Evolutionary conservation across 2,329 filamentous ascomycete genomes (phyloP).

Genomic region (Beauveria varroae): DNA sequence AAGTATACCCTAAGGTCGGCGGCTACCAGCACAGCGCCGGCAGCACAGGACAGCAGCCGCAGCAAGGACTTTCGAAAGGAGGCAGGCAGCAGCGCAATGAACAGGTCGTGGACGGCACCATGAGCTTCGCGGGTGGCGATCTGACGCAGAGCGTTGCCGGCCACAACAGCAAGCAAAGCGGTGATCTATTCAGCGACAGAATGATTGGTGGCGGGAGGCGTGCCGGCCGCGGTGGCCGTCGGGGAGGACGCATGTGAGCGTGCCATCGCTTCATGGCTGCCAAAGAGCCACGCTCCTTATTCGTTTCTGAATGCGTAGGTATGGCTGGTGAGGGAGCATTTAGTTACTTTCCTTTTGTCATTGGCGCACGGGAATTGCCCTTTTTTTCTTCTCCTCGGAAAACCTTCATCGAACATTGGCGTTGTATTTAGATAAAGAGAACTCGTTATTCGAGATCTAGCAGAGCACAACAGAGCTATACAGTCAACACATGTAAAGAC

Average conservation of each 20-base stretch:
- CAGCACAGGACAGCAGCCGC: slow-evolving; percentile 15
- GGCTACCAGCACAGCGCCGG: slow-evolving; percentile 24
- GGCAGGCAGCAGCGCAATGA: slow-evolving; percentile 23
- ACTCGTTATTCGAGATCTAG: neutral
- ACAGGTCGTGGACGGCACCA: slow-evolving; percentile 43
- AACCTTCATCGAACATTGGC: neutral
- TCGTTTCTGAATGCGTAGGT: neutral
- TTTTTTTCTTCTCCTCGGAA: neutral
- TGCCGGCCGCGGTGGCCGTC: slow-evolving; percentile 16
- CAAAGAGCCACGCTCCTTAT: too few relatives aligned
- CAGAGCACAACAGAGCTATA: neutral
- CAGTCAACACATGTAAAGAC: neutral
- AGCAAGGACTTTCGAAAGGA: slow-evolving; percentile 13
- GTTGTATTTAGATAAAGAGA: neutral
- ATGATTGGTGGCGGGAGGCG: slow-evolving; percentile 22
- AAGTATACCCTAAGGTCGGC: slow-evolving; percentile 62
- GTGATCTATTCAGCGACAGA: slow-evolving; percentile 44
- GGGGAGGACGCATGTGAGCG: slow-evolving; percentile 7
- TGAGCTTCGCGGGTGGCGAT: slow-evolving; percentile 42
- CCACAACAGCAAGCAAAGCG: neutral
- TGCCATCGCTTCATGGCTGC: neutral
- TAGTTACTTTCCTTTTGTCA: neutral
- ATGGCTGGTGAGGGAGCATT: neutral
- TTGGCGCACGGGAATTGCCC: neutral
- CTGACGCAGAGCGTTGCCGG: slow-evolving; percentile 32